Base-by-base conservation (phyloP, 2,329 filamentous ascomycete genomes). In the Alternaria triticina region DNA sequence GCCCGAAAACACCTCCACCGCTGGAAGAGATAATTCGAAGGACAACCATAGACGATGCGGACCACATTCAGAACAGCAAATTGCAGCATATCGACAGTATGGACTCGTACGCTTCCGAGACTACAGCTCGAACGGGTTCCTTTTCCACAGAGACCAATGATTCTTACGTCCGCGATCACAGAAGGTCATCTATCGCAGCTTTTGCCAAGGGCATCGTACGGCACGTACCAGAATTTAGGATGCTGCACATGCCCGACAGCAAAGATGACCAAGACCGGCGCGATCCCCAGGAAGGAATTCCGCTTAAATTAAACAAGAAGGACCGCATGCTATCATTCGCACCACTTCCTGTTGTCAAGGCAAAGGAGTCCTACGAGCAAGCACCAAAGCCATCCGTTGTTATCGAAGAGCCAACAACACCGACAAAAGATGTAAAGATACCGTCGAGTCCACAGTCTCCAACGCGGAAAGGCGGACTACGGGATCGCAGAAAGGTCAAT, bases 401-500 rank as follows among this genome's bases (percentile, higher is more conserved):
- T 3, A 33, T 45, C 6, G 56, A 61, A 23, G 61, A 62, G 20
- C 23, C 54, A 11, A 17, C 50, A 15, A 50, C 20, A 3, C 17
- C 49, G 1, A 40, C 30, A n/a, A 27, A 47, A 2, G 54, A 30
- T 13, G 17, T 43, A 7, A 17, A 20, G 2, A 30, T 13, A 6
- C 33, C 56, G n/a, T 8, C 58, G n/a, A 25, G 28, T 7, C 20
- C 27, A 22, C 25, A 46, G 25, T 50, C 40, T 40, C 58, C 51
- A 30, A 33, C 49, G 27, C 7, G 62, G 10, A 69, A 69, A 62
- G 49, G 63, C 25, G 67, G 68, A 13, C 57, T 77, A 12, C 72
- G 74, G 59, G 72, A 73, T 22, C 73, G 77, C 36, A 69, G 77
- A 49, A 73, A 75, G 17, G 55, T 77, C 15, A 69, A 70, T 7